These are phyloP conservation scores for Trametes pubescens DNA, from an alignment of 1,284 basidiomycete species.

Conservation along the genomic window DNA sequence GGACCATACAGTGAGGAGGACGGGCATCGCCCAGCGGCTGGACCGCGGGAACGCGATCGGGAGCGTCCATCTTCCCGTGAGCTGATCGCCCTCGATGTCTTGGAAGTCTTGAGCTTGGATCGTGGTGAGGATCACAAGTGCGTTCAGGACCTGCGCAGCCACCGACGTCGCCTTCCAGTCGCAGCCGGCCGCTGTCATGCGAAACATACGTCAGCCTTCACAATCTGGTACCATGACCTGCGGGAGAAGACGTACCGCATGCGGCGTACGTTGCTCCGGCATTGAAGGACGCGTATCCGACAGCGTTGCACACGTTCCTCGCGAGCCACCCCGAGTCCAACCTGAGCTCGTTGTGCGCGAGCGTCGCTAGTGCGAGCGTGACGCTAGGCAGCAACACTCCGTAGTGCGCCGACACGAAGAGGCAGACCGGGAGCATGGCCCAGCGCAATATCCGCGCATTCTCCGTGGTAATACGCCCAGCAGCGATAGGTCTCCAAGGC, in stretches of 20 bases:
- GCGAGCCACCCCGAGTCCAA: slow-evolving; percentile 46
- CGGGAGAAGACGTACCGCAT: slow-evolving; percentile 21
- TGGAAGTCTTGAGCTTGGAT: slow-evolving; percentile 53
- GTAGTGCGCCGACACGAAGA: slow-evolving; percentile 36
- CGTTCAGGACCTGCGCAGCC: slow-evolving; percentile 38
- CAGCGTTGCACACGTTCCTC: slow-evolving; percentile 48
- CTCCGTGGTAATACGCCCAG: slow-evolving; percentile 48
- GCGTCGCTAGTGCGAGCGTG: slow-evolving; percentile 41
- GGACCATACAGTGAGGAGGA: slow-evolving; percentile 20
- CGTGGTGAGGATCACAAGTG: slow-evolving; percentile 47
- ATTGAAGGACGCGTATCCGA: slow-evolving; percentile 41
- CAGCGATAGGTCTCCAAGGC: slow-evolving; percentile 53
- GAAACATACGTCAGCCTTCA: background rate
- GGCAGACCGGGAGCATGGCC: slow-evolving; percentile 46
- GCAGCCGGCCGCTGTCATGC: slow-evolving; percentile 10
- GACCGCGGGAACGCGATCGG: slow-evolving; percentile 46
- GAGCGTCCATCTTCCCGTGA: slow-evolving; percentile 47
- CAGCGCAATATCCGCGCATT: slow-evolving; percentile 47
- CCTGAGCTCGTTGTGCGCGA: slow-evolving; percentile 48
- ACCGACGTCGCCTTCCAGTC: slow-evolving; percentile 29
- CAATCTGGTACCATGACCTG: background rate
- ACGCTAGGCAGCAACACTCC: slow-evolving; percentile 34
- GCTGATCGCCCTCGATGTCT: slow-evolving; percentile 47
- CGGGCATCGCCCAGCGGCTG: slow-evolving; percentile 12
- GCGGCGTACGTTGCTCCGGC: slow-evolving; percentile 33